phyloP scores from a whole-genome alignment of 73 alveolate species.

The Halteria grandinella region DNA sequence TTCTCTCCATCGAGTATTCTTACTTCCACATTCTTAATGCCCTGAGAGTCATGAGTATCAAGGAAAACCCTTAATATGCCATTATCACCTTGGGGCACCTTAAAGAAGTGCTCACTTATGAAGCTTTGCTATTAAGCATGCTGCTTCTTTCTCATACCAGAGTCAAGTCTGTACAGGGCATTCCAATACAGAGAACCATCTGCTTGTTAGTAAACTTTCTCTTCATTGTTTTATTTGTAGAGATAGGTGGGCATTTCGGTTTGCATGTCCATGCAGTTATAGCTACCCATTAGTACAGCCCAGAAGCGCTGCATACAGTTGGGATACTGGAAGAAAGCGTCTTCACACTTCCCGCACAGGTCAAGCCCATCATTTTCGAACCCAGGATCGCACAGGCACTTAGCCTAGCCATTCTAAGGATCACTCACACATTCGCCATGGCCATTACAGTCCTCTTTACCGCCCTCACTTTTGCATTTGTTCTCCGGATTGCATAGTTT shows the following conservation, averaged over 20 bases:
- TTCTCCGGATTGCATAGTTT: not conserved
- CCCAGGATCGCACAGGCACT: constrained; percentile 18
- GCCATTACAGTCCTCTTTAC: constrained; percentile 30
- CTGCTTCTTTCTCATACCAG: not conserved
- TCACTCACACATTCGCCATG: constrained; percentile 29
- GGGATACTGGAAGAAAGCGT: constrained; percentile 15
- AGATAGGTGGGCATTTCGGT: not conserved
- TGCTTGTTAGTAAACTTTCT: not conserved
- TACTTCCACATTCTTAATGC: no score
- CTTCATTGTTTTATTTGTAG: not conserved
- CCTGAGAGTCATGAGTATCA: constrained; percentile 13
- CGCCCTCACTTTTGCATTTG: constrained; percentile 7
- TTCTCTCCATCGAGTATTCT: no score
- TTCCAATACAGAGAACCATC: constrained; percentile 13
- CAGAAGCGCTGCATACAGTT: constrained; percentile 7
- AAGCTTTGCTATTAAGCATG: no score
- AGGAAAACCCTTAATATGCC: constrained; percentile 12
- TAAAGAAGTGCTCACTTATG: constrained; percentile 5
- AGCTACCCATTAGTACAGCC: not conserved
- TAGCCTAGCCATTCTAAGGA: constrained; percentile 2
- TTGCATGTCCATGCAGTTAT: constrained; percentile 3
- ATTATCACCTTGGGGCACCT: not conserved
- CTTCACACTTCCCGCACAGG: constrained; percentile 19
- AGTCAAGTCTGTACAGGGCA: not conserved
- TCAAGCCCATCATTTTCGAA: constrained; percentile 43